Evolutionary conservation across 257 asterid genomes (phyloP).

Genomic region (Fraxinus anomala): DNA sequence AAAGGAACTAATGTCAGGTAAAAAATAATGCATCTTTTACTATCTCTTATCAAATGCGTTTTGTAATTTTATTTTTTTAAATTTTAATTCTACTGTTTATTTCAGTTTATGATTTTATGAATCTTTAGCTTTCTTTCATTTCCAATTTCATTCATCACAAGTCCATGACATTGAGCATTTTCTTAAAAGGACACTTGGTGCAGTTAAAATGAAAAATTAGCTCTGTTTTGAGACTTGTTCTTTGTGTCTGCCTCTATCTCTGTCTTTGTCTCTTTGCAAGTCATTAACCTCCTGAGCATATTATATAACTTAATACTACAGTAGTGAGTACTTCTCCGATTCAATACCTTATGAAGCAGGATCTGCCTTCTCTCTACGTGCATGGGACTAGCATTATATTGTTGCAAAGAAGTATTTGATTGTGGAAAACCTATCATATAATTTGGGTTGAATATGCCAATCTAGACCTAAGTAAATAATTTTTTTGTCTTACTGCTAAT

Average conservation of each 20-base stretch:
- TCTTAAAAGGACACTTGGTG: too few species aligned
- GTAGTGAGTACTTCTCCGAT: neutral
- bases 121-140: too few species aligned
- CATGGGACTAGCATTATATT: neutral
- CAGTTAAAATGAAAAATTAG: too few species aligned
- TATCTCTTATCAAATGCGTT: neutral
- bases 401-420: neutral
- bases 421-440: neutral
- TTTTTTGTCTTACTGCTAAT: neutral
- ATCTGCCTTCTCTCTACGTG: neutral
- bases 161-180: too few species aligned
- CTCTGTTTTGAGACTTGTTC: too few species aligned
- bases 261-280: neutral
- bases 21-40: constrained; percentile 14
- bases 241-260: too few species aligned
- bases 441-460: neutral
- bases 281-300: neutral
- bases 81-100: too few species aligned
- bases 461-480: neutral
- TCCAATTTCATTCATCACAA: too few species aligned
- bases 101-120: too few species aligned
- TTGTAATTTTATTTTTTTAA: neutral
- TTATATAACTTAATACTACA: neutral
- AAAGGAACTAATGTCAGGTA: constrained; percentile 87
- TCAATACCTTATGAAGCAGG: neutral